Conservation (phyloP, 1,284 basidiomycete genomes). For the Malassezia globosa region DNA sequence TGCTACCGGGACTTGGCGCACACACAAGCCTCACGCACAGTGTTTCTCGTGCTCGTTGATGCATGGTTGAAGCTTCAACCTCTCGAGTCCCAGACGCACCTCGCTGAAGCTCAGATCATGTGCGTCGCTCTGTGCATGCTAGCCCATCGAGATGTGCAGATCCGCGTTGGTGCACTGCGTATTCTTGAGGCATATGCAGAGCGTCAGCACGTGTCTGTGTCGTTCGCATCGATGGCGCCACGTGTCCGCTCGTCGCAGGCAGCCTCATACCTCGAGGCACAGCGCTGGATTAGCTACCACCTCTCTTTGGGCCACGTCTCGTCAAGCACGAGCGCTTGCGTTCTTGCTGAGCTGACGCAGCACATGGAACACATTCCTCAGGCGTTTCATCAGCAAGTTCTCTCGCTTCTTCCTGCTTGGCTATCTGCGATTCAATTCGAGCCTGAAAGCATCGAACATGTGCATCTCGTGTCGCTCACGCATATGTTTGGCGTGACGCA, state of each 20-base stretch:
- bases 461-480: conserved; percentile 52
- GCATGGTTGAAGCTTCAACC: conserved; percentile 57
- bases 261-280: conserved; percentile 50
- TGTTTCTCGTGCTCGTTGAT: conserved; percentile 65
- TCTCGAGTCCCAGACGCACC: too few relatives aligned
- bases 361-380: conserved; percentile 7
- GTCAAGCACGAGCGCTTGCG: not conserved
- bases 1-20: conserved; percentile 57
- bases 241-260: conserved; percentile 63
- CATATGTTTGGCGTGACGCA: conserved; percentile 66
- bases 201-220: not conserved
- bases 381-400: not conserved
- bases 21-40: conserved; percentile 49
- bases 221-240: not conserved
- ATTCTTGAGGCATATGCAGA: conserved; percentile 51
- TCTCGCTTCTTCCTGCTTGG: conserved; percentile 8
- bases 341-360: conserved; percentile 1
- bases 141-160: conserved; percentile 60
- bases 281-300: not conserved
- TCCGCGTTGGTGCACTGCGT: conserved; percentile 66
- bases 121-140: conserved; percentile 52
- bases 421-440: not conserved
- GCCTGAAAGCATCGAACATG: not conserved
- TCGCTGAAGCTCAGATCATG: conserved; percentile 57
- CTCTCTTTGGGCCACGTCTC: not conserved